Evolutionary conservation across 1,284 basidiomycete genomes (phyloP).

Genomic region (Cryptococcus sp.): DNA sequence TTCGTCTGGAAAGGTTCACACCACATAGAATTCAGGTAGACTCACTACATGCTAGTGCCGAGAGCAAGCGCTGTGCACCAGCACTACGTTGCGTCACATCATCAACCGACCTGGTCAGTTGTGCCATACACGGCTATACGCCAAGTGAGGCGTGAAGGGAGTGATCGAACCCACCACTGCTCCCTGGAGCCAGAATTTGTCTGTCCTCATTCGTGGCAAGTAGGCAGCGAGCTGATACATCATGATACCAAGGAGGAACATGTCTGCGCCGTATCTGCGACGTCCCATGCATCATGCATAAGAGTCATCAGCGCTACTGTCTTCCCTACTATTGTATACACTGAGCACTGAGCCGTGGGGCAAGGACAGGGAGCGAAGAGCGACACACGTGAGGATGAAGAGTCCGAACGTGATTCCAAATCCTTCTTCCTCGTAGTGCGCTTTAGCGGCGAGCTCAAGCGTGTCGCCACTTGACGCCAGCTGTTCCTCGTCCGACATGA

Average conservation of each 20-base stretch:
- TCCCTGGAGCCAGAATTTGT: background rate
- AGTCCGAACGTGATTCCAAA: background rate
- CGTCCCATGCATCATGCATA: too few relatives aligned
- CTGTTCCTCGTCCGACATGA: too few relatives aligned
- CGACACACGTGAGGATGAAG: background rate
- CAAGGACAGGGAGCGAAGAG: background rate
- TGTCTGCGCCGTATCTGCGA: background rate
- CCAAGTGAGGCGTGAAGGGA: background rate
- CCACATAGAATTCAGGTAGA: too few relatives aligned
- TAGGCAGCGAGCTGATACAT: background rate
- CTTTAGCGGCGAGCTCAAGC: background rate
- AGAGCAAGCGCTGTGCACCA: background rate
- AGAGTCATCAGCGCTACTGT: background rate
- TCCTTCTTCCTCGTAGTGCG: background rate
- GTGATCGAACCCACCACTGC: background rate
- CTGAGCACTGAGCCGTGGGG: background rate
- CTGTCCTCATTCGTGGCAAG: background rate
- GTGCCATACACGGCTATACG: background rate
- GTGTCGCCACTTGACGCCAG: too few relatives aligned
- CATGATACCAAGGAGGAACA: constrained; percentile 1
- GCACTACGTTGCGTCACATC: background rate
- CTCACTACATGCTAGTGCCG: background rate
- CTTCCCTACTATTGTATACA: background rate
- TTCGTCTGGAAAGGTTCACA: too few relatives aligned
- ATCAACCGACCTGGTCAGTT: background rate